Base-by-base conservation (phyloP, 2,329 filamentous ascomycete species). In the Talaromyces sp. region DNA sequence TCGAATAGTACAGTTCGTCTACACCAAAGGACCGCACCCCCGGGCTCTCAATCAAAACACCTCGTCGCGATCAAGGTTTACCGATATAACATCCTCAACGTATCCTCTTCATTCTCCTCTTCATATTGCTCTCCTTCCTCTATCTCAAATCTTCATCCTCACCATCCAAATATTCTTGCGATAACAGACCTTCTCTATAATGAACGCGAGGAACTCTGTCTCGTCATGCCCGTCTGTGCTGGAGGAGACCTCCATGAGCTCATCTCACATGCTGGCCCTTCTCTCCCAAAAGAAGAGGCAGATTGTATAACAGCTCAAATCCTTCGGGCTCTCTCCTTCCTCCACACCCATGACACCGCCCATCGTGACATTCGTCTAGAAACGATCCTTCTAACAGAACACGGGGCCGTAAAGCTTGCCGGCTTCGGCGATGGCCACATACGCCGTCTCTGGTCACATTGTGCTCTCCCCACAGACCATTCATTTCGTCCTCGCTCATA, bases 301-400 rank as follows among this genome's bases (percentile, higher is more conserved):
- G 90, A 96, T 69, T 96, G 90, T 73, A 91, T 91, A 71, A 92
- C 96, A 77, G 91, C 94, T 74, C 91, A 71, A 48, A 58, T 71
- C 20, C 51, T 71, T 20, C 60, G 64, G 2, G 69, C 63, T 0
- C 43, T 70, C 4, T 46, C 54, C 1, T 70, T 96, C 67, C 90
- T 97, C 29, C 93, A 97, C 68, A 82, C 85, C 2, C 80, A 90
- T 24, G 88, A 87, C 40, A 91, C 96, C 65, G 92, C 97, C 0
- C 93, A 97, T 71, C 88, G 93, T 43, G 92, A 97, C 66, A 83
- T 97, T 63, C 97, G 96, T 69, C 91, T 93, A 0, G 92, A 97
- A 65, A 97, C 97, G 60, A 94, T 97, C 40, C 80, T 97, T 0
- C 89, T 97, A 54, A 83, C 96, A 57, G 82, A 85, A 1, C 80